Evolutionary conservation across 352 stramenopile genomes (phyloP).

Genomic region (Phytophthora podocarpi): DNA sequence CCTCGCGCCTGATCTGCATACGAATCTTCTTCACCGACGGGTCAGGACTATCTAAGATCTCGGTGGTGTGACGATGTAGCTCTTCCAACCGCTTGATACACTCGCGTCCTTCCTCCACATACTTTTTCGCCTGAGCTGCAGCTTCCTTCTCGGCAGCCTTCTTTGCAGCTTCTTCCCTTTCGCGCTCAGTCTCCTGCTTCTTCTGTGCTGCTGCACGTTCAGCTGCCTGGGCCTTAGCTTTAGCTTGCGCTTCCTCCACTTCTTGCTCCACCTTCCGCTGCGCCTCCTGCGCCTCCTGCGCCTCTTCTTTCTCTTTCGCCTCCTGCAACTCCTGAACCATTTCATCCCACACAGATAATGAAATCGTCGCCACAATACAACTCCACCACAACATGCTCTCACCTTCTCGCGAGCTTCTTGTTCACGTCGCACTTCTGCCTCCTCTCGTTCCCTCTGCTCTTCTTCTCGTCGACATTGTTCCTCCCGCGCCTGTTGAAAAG

Average conservation of each 20-base stretch:
- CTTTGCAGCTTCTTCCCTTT: constrained; percentile 44
- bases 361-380: not conserved
- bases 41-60: constrained; percentile 59
- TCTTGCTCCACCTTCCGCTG: constrained; percentile 29
- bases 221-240: constrained; percentile 33
- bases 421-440: constrained; percentile 31
- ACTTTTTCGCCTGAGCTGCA: constrained; percentile 42
- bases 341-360: not conserved
- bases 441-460: constrained; percentile 39
- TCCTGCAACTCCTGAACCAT: constrained; percentile 30
- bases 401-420: constrained; percentile 51
- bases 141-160: constrained; percentile 40
- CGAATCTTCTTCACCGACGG: constrained; percentile 65
- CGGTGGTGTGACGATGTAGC: constrained; percentile 47
- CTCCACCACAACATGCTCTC: not conserved
- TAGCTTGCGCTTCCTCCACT: constrained; percentile 40
- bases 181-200: constrained; percentile 37
- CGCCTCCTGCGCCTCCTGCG: constrained; percentile 27
- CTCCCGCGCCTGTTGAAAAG: constrained; percentile 50
- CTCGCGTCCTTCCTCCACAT: constrained; percentile 47
- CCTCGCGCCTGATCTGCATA: constrained; percentile 72
- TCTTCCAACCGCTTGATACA: constrained; percentile 55
- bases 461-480: constrained; percentile 36
- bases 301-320: constrained; percentile 31
- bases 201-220: constrained; percentile 34